phyloP scores from a whole-genome alignment of 208 protist genomes.

The Acanthamoeba lenticulata region DNA sequence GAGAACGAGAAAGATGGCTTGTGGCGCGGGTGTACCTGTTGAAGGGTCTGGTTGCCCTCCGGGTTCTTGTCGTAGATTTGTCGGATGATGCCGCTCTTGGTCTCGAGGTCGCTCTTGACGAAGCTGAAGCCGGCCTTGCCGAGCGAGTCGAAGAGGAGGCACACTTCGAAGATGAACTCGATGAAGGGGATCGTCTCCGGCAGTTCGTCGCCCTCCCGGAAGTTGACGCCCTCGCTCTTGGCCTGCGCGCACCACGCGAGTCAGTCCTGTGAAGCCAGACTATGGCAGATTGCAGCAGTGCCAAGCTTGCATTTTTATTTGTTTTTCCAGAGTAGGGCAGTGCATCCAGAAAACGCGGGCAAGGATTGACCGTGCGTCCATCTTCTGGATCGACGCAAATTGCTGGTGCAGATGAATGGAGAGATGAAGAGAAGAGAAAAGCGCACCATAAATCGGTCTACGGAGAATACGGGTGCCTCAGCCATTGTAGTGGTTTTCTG shows the following conservation, averaged over 20 bases:
- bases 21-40: not conserved
- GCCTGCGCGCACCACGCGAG: not conserved
- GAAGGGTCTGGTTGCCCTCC: not conserved
- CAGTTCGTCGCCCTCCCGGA: not conserved
- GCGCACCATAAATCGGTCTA: not conserved
- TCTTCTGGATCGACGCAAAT: no score
- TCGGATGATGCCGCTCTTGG: not conserved
- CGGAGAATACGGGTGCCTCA: not conserved
- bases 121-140: conserved; percentile 27
- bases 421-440: not conserved
- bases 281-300: not conserved
- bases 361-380: no score
- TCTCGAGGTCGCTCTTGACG: conserved; percentile 28
- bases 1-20: not conserved
- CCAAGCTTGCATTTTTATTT: no score
- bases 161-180: conserved; percentile 3
- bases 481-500: not conserved
- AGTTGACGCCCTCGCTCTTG: conserved; percentile 1
- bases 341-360: no score
- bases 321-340: no score
- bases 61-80: not conserved
- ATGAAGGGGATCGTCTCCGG: not conserved
- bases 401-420: no score
- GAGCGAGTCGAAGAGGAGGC: not conserved
- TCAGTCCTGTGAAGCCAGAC: not conserved